Conservation (phyloP, 2,329 filamentous ascomycete species). For the Cryphonectria carpinicola region DNA sequence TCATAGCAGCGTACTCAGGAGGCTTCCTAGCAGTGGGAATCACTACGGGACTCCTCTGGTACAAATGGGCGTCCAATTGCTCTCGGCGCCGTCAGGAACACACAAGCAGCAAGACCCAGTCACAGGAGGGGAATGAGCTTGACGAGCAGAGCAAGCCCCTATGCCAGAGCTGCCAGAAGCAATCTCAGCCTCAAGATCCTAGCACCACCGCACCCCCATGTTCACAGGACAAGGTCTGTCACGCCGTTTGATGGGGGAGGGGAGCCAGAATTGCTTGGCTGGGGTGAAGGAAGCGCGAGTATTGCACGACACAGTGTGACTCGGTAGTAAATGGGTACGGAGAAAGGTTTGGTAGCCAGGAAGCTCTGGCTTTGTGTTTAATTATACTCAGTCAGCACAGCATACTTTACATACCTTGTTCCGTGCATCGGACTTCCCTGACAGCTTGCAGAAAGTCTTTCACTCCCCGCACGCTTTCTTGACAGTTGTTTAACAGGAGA, state of each 20-base stretch:
- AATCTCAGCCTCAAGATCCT: neutral
- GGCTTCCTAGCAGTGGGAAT: neutral
- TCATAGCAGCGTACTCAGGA: neutral
- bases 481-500: neutral
- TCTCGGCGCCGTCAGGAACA: neutral
- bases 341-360: neutral
- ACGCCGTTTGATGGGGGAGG: neutral
- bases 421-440: neutral
- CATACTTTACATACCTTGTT: neutral
- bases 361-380: neutral
- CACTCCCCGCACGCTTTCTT: neutral
- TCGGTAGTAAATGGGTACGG: neutral
- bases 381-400: neutral
- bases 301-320: neutral
- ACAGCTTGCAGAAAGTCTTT: neutral
- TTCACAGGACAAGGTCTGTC: neutral
- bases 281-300: neutral
- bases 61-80: neutral
- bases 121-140: neutral
- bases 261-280: neutral
- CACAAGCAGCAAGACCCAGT: neutral
- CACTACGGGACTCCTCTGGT: neutral
- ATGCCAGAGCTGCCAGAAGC: neutral
- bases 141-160: neutral
- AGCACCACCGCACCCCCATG: neutral